Conservation (phyloP, 169 alveolate genomes). For the Plasmodium inui region DNA sequence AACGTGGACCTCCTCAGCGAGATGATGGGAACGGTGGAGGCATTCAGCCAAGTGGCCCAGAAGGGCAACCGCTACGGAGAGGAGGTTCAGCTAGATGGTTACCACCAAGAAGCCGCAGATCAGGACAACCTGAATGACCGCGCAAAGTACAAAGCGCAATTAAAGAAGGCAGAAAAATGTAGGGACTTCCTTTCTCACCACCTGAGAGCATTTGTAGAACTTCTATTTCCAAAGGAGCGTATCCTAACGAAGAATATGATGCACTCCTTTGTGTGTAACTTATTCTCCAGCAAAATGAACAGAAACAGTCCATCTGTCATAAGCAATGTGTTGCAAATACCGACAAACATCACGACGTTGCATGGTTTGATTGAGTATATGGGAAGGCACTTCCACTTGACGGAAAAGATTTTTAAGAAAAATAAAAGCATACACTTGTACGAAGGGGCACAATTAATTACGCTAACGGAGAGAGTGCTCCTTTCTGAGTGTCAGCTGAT, state of each 20-base stretch:
- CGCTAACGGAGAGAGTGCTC: conserved; percentile 4
- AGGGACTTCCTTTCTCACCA: conserved; percentile 24
- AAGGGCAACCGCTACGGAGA: neutral
- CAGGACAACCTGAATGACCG: neutral
- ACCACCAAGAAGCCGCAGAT: neutral
- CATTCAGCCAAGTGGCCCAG: neutral
- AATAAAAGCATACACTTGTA: conserved; percentile 15
- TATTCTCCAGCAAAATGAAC: neutral
- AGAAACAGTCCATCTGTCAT: conserved; percentile 19
- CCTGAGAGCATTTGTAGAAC: neutral
- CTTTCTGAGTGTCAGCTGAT: conserved; percentile 4
- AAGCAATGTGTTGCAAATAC: conserved; percentile 19
- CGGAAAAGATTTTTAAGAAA: conserved; percentile 3
- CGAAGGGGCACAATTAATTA: conserved; percentile 11
- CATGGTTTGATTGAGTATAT: conserved; percentile 8
- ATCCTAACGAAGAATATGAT: conserved; percentile 40
- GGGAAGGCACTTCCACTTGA: neutral
- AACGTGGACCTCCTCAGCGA: conserved; percentile 15
- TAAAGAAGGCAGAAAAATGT: conserved; percentile 10
- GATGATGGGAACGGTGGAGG: neutral
- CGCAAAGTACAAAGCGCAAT: neutral
- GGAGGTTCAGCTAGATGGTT: neutral
- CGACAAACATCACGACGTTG: neutral
- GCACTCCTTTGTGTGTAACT: conserved; percentile 11
- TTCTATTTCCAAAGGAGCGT: neutral